Conservation (phyloP, 176 grass and related monocot genomes). For the Canna indica region DNA sequence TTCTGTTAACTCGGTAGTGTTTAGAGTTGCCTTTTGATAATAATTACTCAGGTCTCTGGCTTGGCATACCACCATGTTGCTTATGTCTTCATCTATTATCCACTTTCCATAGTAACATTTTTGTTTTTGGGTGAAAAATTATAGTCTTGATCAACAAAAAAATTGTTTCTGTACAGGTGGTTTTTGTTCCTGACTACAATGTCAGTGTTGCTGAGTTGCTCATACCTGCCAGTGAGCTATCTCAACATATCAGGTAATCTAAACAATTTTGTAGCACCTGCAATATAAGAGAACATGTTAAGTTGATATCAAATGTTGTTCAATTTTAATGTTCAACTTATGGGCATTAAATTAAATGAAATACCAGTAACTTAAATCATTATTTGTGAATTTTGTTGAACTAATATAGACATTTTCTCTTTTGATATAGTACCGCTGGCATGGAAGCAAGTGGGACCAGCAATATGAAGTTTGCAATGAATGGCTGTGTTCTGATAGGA, state of each 20-base stretch:
- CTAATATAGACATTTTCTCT: too few species aligned
- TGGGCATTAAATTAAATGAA: too few species aligned
- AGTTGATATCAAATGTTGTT: too few species aligned
- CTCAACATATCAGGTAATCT: slow-evolving; percentile 98
- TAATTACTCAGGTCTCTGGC: too few species aligned
- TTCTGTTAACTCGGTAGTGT: not conserved
- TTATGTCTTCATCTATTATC: too few species aligned
- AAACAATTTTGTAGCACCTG: too few species aligned
- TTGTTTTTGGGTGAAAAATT: not conserved
- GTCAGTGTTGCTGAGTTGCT: slow-evolving; percentile 85
- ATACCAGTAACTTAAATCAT: too few species aligned
- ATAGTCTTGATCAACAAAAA: slow-evolving; percentile 8
- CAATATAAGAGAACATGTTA: too few species aligned
- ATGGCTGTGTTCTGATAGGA: slow-evolving; percentile 88
- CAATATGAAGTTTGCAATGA: slow-evolving; percentile 98
- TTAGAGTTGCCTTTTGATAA: not conserved
- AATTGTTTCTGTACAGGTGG: slow-evolving; percentile 60
- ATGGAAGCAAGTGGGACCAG: slow-evolving; percentile 99
- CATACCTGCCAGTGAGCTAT: slow-evolving; percentile 97
- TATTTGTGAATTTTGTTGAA: too few species aligned
- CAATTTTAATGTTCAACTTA: too few species aligned
- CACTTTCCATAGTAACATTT: not conserved
- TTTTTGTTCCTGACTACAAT: slow-evolving; percentile 98
- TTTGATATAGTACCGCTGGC: slow-evolving; percentile 64
- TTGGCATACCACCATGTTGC: too few species aligned